These are phyloP conservation scores for Climacium dendroides DNA, from an alignment of 225 moss, liverwort and hornwort genomes.

Conservation along the genomic window DNA sequence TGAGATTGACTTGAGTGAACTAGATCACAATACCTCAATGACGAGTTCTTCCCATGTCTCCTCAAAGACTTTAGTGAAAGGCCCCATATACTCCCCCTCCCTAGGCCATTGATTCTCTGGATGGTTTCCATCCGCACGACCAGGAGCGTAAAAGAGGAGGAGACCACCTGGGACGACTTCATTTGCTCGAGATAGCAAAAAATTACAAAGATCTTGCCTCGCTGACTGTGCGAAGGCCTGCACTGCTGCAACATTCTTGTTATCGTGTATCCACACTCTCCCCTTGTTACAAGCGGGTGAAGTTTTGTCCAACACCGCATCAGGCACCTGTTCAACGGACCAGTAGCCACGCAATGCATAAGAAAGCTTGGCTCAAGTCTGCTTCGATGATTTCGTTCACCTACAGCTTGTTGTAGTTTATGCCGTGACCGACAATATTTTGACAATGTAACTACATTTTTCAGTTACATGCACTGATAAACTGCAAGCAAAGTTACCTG, in stretches of 20 bases:
- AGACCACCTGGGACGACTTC: not conserved
- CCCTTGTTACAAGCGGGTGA: not conserved
- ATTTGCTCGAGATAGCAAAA: not conserved
- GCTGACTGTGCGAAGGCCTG: not conserved
- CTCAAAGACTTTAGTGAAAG: not conserved
- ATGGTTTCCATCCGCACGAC: not conserved
- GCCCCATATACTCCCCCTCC: not conserved
- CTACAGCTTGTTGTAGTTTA: not conserved
- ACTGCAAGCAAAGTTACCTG: not conserved
- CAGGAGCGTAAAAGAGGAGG: not conserved
- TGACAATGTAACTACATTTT: no score
- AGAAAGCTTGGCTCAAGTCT: not conserved
- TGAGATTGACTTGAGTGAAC: not conserved
- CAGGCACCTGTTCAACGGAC: not conserved
- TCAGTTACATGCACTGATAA: no score
- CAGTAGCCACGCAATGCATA: not conserved
- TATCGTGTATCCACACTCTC: not conserved
- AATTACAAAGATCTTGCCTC: not conserved
- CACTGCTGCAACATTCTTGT: not conserved
- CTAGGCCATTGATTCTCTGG: not conserved
- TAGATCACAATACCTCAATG: not conserved
- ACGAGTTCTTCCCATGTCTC: not conserved
- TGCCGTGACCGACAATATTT: not conserved
- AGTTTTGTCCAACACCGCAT: not conserved
- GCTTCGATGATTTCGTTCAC: not conserved